A percentile compares a stretch with the other conserved stretches of the same genome.
Conservation (phyloP, 139 green algal species). For the Coccomyxa sp. region DNA sequence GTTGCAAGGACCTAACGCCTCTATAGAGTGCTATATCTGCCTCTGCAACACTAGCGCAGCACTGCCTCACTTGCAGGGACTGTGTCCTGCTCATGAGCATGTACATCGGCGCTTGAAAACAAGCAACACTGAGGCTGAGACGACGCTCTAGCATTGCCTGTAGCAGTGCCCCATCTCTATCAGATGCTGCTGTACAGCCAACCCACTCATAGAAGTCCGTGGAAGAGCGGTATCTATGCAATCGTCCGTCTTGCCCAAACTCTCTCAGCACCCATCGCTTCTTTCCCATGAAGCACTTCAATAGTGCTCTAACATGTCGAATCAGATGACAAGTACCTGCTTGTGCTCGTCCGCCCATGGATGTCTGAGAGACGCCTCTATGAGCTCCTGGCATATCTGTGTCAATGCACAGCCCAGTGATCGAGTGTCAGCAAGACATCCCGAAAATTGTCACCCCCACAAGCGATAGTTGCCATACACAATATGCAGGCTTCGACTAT, state of each 20-base stretch:
- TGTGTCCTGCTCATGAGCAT: neutral
- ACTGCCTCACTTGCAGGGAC: neutral
- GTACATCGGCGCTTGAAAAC: neutral
- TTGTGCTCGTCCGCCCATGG: conserved; percentile 32
- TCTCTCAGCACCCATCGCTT: no score
- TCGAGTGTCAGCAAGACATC: neutral
- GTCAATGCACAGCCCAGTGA: neutral
- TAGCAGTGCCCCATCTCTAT: no score
- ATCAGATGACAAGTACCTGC: conserved; percentile 4
- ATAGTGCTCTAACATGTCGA: neutral
- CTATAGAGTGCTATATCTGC: no score
- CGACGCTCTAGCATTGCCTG: no score
- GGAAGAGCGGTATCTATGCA: no score
- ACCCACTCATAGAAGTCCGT: no score
- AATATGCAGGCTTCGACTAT: neutral
- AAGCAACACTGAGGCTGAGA: no score
- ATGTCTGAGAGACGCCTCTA: conserved; percentile 23
- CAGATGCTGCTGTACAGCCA: no score
- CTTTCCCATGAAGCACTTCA: no score
- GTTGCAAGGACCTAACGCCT: no score
- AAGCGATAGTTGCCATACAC: neutral
- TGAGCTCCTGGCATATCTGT: conserved; percentile 27
- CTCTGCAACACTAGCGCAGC: neutral
- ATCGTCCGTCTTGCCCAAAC: no score
- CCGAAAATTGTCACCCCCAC: neutral